Evolutionary conservation across 306 rosid genomes (phyloP), one percentile per base, ranked within the genome.

Genomic region (Trifolium fragiferum): DNA sequence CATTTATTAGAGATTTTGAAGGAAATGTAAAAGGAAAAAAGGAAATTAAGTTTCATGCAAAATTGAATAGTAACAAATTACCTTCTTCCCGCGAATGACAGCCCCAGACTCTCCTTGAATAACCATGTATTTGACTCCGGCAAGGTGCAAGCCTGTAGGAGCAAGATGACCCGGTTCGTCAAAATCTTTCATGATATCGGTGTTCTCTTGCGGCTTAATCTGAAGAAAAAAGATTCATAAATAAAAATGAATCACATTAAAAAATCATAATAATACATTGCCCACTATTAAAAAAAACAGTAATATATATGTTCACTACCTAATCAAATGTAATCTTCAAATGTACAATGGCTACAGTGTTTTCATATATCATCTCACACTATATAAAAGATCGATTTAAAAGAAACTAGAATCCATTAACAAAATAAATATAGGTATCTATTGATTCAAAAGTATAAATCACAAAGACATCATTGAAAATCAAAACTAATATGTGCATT

Each of bases 71-170:
- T 7, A 27, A 32, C 4, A 0, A 11, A 33, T 0, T 66, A 93
- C 98, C 96, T 93, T 93, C 78, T 93, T 93, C 7, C 96, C 97
- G 7, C 98, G 98, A 62, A 93, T 93, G 73, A 93, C 97, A 63
- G 96, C 97, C 50, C 98, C 97, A 2, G 96, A 20, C 84, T 93
- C 98, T 68, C 98, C 98, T 62, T 91, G 97, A 50, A 93, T 93
- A 13, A 93, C 98, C 98, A 93, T 93, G 77, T 93, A 93, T 77
- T 93, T 93, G 18, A 80, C 25, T 57, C 96, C 97, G 0, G 72
- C 91, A 75, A 93, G 75, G 86, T 84, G 83, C 84, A 93, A 83
- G 19, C 98, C 98, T 6, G 92, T 93, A 6, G 98, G 98, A 70
- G 98, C 98, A 84, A 93, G 98, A 83, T 83, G 80, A 5, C 98